These are phyloP conservation scores for Claviceps sp. DNA, from an alignment of 2,329 filamentous ascomycete species.

Conservation along the genomic window DNA sequence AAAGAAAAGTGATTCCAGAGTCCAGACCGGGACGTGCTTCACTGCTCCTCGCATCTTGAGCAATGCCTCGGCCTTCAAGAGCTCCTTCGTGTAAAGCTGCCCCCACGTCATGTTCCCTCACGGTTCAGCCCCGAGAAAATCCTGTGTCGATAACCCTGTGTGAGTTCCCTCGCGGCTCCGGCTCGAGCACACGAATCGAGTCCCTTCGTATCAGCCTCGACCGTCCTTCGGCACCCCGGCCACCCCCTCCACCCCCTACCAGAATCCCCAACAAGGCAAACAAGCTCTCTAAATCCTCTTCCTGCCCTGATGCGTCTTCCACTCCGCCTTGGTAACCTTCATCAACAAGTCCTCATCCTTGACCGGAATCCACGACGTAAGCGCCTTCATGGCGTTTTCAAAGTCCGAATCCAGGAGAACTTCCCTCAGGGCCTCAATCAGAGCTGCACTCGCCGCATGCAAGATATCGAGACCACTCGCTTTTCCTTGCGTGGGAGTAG, in stretches of 20 bases:
- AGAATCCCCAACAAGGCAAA: slow-evolving; percentile 13
- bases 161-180: too few relatives aligned
- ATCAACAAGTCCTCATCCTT: slow-evolving; percentile 90
- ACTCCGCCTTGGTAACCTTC: slow-evolving; percentile 78
- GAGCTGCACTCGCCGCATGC: slow-evolving; percentile 77
- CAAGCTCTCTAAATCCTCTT: slow-evolving; percentile 25
- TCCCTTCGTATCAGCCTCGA: too few relatives aligned
- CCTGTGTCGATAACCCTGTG: too few relatives aligned
- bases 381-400: slow-evolving; percentile 93
- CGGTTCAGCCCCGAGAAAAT: too few relatives aligned
- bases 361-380: slow-evolving; percentile 88
- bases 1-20: not conserved
- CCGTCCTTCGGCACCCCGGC: too few relatives aligned
- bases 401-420: slow-evolving; percentile 88
- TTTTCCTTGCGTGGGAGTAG: slow-evolving; percentile 7
- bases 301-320: slow-evolving; percentile 49
- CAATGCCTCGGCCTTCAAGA: not conserved
- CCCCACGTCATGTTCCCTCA: too few relatives aligned
- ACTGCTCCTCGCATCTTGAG: not conserved
- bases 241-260: not conserved
- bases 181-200: too few relatives aligned
- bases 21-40: not conserved
- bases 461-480: slow-evolving; percentile 61
- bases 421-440: slow-evolving; percentile 82
- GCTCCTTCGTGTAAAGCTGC: too few relatives aligned